A percentile compares a stretch with the other conserved stretches of the same genome.
phyloP scores from a whole-genome alignment of 331 rosid species.

The Pyrus hybrid region DNA sequence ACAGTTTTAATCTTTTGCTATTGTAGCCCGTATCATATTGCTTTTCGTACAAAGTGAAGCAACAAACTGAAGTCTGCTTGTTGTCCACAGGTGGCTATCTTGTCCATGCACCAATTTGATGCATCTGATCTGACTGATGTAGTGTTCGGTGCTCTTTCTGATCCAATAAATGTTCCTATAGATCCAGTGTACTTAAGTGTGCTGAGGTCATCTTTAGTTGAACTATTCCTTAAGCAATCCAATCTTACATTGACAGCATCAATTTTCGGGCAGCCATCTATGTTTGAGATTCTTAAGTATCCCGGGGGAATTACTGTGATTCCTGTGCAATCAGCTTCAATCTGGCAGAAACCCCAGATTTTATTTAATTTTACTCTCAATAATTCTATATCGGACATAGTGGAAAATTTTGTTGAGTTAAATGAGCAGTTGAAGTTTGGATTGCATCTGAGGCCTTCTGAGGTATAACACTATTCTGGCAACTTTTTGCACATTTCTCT shows the following conservation, averaged over 20 bases:
- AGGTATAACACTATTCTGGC: slow-evolving; percentile 40
- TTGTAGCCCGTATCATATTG: slow-evolving; percentile 1
- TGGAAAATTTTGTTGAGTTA: slow-evolving; percentile 48
- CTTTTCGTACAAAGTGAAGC: not conserved
- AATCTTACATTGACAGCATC: slow-evolving; percentile 72
- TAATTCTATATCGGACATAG: slow-evolving; percentile 55
- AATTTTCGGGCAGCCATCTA: slow-evolving; percentile 56
- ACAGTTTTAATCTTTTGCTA: slow-evolving; percentile 14
- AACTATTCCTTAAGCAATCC: slow-evolving; percentile 55
- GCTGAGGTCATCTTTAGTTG: slow-evolving; percentile 60
- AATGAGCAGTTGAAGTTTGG: slow-evolving; percentile 58
- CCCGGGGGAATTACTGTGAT: slow-evolving; percentile 71
- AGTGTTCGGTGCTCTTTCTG: slow-evolving; percentile 73
- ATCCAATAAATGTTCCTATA: slow-evolving; percentile 50
- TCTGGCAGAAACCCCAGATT: slow-evolving; percentile 70
- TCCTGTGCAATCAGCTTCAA: slow-evolving; percentile 52
- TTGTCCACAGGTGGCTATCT: slow-evolving; percentile 59
- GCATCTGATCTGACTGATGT: slow-evolving; percentile 53
- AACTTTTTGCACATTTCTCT: slow-evolving; percentile 10
- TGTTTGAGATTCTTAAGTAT: slow-evolving; percentile 70
- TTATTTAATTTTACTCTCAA: slow-evolving; percentile 75
- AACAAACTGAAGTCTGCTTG: slow-evolving; percentile 17
- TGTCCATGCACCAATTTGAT: slow-evolving; percentile 61
- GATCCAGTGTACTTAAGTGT: slow-evolving; percentile 63
- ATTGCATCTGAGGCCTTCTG: slow-evolving; percentile 52